A percentile compares a stretch with the other conserved stretches of the same genome.
Conservation (phyloP, 208 protist species). For the Wallacemonas collosoma region DNA sequence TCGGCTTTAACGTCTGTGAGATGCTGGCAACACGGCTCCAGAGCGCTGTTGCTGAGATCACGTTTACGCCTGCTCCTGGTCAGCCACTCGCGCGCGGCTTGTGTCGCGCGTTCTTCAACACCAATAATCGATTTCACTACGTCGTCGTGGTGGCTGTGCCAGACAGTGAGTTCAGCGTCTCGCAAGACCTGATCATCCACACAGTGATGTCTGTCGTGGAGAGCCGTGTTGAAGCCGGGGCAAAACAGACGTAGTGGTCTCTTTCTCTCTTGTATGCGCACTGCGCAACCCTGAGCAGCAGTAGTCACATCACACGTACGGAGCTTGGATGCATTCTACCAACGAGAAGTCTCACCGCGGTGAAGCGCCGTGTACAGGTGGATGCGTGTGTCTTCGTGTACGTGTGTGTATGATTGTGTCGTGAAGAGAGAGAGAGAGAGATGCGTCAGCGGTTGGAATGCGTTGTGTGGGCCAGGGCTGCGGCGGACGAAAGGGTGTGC, state of each 20-base stretch:
- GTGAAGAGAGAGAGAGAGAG: too few species aligned
- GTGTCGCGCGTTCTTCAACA: constrained; percentile 84
- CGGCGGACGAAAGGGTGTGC: too few species aligned
- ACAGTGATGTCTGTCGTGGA: constrained; percentile 70
- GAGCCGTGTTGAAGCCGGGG: constrained; percentile 67
- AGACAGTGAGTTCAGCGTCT: constrained; percentile 65
- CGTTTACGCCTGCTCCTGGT: constrained; percentile 58
- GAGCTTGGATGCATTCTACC: too few species aligned
- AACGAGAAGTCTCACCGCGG: too few species aligned
- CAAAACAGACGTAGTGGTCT: constrained; percentile 44
- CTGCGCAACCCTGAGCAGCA: background rate
- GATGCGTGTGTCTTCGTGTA: too few species aligned
- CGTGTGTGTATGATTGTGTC: too few species aligned
- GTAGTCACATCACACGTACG: too few species aligned
- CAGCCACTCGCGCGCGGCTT: constrained; percentile 69
- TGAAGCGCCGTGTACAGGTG: too few species aligned
- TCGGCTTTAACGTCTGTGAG: constrained; percentile 35
- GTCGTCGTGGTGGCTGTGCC: constrained; percentile 76
- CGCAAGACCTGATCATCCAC: constrained; percentile 69
- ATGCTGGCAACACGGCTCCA: constrained; percentile 49
- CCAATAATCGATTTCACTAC: constrained; percentile 77
- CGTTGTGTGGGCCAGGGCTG: too few species aligned
- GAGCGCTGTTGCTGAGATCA: constrained; percentile 72
- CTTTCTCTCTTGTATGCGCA: background rate
- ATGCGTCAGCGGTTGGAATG: too few species aligned